Evolutionary conservation across 768 basidiomycete genomes (phyloP).

Genomic region (Tylopilus subfusipes): DNA sequence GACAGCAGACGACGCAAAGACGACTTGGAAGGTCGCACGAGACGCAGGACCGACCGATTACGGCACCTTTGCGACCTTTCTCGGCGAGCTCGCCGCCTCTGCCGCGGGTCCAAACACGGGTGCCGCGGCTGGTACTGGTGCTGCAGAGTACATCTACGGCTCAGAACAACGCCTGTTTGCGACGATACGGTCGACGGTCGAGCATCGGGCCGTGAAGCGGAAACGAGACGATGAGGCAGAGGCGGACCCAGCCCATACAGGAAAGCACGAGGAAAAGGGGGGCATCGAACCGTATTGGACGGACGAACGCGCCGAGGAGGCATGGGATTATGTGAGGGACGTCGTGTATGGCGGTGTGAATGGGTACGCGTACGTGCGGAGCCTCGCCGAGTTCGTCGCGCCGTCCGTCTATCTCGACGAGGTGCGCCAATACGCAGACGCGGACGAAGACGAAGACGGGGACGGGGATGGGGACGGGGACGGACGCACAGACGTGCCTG

Average conservation of each 20-base stretch:
- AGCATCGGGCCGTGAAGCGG: slow-evolving; percentile 19
- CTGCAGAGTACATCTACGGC: slow-evolving; percentile 10
- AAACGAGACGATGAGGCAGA: slow-evolving; percentile 18
- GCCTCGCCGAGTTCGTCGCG: slow-evolving; percentile 68
- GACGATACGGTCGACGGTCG: slow-evolving; percentile 39
- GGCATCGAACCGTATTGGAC: slow-evolving; percentile 44
- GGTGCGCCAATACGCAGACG: neutral
- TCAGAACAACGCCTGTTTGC: slow-evolving; percentile 26
- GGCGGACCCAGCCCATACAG: neutral
- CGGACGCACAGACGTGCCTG: neutral
- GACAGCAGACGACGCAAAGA: slow-evolving; percentile 28
- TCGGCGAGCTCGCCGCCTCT: slow-evolving; percentile 39
- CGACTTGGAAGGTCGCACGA: slow-evolving; percentile 47
- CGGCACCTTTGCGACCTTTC: slow-evolving; percentile 56
- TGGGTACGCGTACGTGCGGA: slow-evolving; percentile 72
- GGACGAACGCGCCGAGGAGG: slow-evolving; percentile 45
- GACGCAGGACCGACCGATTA: slow-evolving; percentile 57
- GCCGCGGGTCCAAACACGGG: slow-evolving; percentile 22
- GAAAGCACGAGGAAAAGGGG: slow-evolving; percentile 3
- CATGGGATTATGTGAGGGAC: slow-evolving; percentile 65
- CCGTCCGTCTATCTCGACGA: slow-evolving; percentile 19
- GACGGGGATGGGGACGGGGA: neutral
- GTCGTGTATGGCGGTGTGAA: slow-evolving; percentile 79
- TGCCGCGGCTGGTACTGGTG: slow-evolving; percentile 2
- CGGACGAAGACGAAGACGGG: neutral